A percentile compares a stretch with the other conserved stretches of the same genome.
Conservation (phyloP, 2,329 filamentous ascomycete genomes). For the Cladosporium sp. region DNA sequence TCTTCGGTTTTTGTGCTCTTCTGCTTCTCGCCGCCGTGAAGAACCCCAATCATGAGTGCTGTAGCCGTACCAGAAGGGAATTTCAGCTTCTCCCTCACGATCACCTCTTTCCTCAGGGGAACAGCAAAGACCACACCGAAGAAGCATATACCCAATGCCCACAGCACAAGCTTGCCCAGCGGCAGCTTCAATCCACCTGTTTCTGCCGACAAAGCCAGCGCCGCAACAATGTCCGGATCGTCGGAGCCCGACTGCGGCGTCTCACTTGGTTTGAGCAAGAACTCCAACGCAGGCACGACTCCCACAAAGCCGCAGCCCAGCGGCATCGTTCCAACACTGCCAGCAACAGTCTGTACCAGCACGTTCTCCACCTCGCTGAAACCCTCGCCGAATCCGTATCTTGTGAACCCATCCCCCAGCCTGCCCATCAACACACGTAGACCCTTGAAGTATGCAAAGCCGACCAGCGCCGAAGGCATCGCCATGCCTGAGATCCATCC, state of each 20-base stretch:
- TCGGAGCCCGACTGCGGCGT: slow-evolving; percentile 31
- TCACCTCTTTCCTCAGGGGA: slow-evolving; percentile 84
- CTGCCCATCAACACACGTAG: slow-evolving; percentile 71
- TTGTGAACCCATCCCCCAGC: slow-evolving; percentile 30
- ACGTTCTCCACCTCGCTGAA: slow-evolving; percentile 97
- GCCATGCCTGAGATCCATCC: slow-evolving; percentile 87
- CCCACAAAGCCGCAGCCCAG: slow-evolving; percentile 94
- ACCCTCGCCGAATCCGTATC: slow-evolving; percentile 49
- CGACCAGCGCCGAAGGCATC: slow-evolving; percentile 92
- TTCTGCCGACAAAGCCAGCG: slow-evolving; percentile 25
- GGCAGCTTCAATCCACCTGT: slow-evolving; percentile 41
- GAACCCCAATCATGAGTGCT: slow-evolving; percentile 84
- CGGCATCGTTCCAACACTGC: slow-evolving; percentile 95
- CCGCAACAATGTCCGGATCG: slow-evolving; percentile 29
- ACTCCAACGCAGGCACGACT: slow-evolving; percentile 90
- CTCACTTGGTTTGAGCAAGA: slow-evolving; percentile 75
- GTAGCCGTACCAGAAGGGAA: slow-evolving; percentile 97
- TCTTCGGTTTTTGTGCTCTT: slow-evolving; percentile 29
- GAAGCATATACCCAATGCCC: slow-evolving; percentile 90
- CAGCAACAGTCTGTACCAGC: slow-evolving; percentile 91
- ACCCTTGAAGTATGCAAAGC: slow-evolving; percentile 89
- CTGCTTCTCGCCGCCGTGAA: slow-evolving; percentile 65
- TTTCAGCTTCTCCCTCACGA: slow-evolving; percentile 86
- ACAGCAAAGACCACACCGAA: slow-evolving; percentile 98
- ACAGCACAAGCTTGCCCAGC: slow-evolving; percentile 77